Base-by-base conservation (phyloP, 2,329 filamentous ascomycete species). In the Westerdykella aurantiaca region DNA sequence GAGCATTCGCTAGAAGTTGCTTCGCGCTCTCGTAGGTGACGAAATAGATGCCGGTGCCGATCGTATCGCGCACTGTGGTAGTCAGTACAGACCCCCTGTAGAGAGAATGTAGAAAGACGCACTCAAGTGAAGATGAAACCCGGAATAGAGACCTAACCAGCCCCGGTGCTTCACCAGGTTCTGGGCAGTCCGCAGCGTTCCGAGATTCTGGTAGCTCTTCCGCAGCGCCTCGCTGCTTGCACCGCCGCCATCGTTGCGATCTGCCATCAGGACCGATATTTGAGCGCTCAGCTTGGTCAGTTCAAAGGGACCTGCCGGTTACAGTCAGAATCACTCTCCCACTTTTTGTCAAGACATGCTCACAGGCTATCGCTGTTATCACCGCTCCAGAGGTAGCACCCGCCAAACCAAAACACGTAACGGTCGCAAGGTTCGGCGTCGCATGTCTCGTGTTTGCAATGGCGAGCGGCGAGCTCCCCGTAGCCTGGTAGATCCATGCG, bases 21-120 rank as follows among this genome's bases (percentile, higher is more conserved):
- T 94, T 94, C 55, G 82, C 81, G 63, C 85, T 89, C 68, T 94
- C 88, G 64, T 94, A 94, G 23, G 88, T 90, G 71, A 86, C 87
- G 61, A 94, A 94, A 66, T 94, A 94, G 45, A 91, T 87, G 23
- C 81, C 80, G 1, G 88, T 94, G 42, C 88, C 88, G 47, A 93
- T 74, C 1, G 86, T 90, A 67, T 94, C 88, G 48, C 88, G 80
- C 57, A 90, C 86, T 87, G 51, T 23, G 13, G 17, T n/a, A 16
- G 38, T 64, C 21, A 64, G 57, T 37, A 23, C 18, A 29, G 23
- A 13, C 5, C 43, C 14, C 7, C 21, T 33, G 35, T 29, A 46
- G 17, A 69, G 23, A 12, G 6, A 13, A 21, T 21, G n/a, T 9
- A 17, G 33, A 13, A 14, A 34, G 14, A 45, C 85, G 70, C 73